Evolutionary conservation across 805 yeast genomes (phyloP), one percentile per base, ranked within the genome.

Genomic region (Zygosaccharomyces siamensis): DNA sequence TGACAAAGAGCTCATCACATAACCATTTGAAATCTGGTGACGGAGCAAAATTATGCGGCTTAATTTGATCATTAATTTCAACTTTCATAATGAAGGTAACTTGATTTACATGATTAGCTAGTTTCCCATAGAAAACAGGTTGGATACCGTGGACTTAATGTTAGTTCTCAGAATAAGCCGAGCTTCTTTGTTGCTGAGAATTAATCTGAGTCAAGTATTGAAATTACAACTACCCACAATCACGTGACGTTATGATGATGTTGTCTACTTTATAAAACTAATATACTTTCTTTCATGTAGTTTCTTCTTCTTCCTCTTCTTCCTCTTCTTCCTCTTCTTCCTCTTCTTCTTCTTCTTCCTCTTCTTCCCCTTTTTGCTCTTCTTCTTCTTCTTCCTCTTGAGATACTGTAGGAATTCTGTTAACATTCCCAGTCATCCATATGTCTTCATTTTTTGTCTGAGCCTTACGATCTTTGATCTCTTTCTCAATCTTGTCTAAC

Each of bases 351-450:
- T 60, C 64, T 3, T 53, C 69, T 4, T 60, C 65, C 4, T 41
- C 49, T 24, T 54, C 64, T n/a, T 54, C 63, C 1, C 58, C 65
- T 11, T 52, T 59, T 1, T 55, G 65, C 2, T 48, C 50, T 7
- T 48, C 54, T 11, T 35, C 47, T 23, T 54, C 54, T 3, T 45
- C 53, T 6, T 16, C 12, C 3, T 63, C 67, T 49, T 43, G 56
- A 44, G 48, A 43, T 46, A 41, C 51, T 20, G 46, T 54, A 5
- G 53, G 54, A 30, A 67, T 68, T 54, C 84, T 78, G 55, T 88
- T 88, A 3, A 84, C 83, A 58, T 86, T 86, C 0, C 95, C 95
- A 71, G 80, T 76, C 67, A 77, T 71, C 95, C 95, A 87, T 4
- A 84, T 66, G 65, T 86, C 96, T 14, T 71, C 80, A 7, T 68